Conservation (phyloP, 2,329 filamentous ascomycete genomes). For the Zasmidium angulare region DNA sequence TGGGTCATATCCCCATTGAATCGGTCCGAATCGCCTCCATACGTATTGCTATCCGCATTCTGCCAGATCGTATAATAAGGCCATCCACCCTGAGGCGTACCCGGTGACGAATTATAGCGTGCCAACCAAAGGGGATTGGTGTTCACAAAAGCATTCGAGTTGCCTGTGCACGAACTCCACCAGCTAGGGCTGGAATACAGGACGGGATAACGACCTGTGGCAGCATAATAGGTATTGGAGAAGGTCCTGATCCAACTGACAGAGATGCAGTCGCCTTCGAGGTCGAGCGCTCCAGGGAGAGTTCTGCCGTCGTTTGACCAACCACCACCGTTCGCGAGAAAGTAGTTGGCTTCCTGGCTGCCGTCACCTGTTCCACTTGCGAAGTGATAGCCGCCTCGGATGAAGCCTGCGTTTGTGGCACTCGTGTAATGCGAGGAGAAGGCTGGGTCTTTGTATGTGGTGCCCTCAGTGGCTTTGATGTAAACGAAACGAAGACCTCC, state of each 20-base stretch:
- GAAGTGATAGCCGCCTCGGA: slow-evolving; percentile 60
- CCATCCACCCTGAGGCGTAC: slow-evolving; percentile 47
- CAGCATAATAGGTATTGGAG: slow-evolving; percentile 50
- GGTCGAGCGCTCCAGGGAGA: slow-evolving; percentile 58
- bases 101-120: slow-evolving; percentile 30
- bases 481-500: slow-evolving; percentile 36
- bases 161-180: slow-evolving; percentile 57
- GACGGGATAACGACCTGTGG: slow-evolving; percentile 52
- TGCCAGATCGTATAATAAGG: slow-evolving; percentile 57
- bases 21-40: slow-evolving; percentile 54
- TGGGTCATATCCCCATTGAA: slow-evolving; percentile 49
- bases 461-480: slow-evolving; percentile 31
- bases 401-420: slow-evolving; percentile 53
- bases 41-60: slow-evolving; percentile 49
- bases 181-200: slow-evolving; percentile 56
- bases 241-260: slow-evolving; percentile 57
- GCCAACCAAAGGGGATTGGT: slow-evolving; percentile 25
- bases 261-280: slow-evolving; percentile 51
- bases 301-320: slow-evolving; percentile 57
- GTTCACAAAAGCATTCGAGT: slow-evolving; percentile 46
- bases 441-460: slow-evolving; percentile 18
- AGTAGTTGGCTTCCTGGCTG: slow-evolving; percentile 54
- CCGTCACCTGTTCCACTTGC: slow-evolving; percentile 48
- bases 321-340: slow-evolving; percentile 54
- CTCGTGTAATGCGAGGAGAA: slow-evolving; percentile 53